Percentiles rank a stretch among this genome's conserved stretches.
Evolutionary conservation across 345 rosid genomes (phyloP).

Genomic region (Combretum micranthum): DNA sequence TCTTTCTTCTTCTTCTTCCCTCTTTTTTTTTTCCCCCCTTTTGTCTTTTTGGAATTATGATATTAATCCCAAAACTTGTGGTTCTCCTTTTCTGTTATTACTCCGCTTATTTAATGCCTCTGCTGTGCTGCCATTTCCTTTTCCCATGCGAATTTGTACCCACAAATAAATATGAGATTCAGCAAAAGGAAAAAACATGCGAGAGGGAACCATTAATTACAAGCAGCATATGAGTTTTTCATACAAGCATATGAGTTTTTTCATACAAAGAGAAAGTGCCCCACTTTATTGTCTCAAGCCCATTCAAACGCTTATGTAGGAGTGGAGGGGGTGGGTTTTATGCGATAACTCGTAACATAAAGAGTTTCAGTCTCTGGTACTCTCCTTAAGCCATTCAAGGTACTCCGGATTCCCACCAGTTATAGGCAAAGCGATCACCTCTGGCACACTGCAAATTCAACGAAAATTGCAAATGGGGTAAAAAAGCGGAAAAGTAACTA

Average conservation of each 20-base stretch:
- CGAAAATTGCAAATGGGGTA: not conserved
- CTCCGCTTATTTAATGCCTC: no score
- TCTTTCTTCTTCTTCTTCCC: slow-evolving; percentile 2
- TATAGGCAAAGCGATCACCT: slow-evolving; percentile 82
- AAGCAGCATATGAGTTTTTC: no score
- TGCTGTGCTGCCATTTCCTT: no score
- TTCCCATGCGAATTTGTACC: no score
- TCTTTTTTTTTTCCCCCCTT: not conserved
- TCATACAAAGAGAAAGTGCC: no score
- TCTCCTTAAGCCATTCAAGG: slow-evolving; percentile 80
- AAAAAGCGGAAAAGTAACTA: not conserved
- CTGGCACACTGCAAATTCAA: slow-evolving; percentile 54
- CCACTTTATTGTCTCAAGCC: no score
- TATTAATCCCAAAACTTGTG: not conserved
- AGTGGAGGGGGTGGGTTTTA: not conserved
- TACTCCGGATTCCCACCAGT: slow-evolving; percentile 68
- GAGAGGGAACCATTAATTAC: no score
- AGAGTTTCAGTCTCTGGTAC: slow-evolving; percentile 60
- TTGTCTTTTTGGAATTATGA: not conserved
- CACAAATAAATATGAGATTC: no score
- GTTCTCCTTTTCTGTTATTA: no score
- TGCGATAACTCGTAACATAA: not conserved
- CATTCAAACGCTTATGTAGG: no score
- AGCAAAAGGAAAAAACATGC: no score
- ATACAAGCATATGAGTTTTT: no score